A percentile compares a stretch with the other conserved stretches of the same genome.
These are phyloP conservation scores for Huntiella moniliformis DNA, from an alignment of 2,329 filamentous ascomycete genomes.

Conservation along the genomic window DNA sequence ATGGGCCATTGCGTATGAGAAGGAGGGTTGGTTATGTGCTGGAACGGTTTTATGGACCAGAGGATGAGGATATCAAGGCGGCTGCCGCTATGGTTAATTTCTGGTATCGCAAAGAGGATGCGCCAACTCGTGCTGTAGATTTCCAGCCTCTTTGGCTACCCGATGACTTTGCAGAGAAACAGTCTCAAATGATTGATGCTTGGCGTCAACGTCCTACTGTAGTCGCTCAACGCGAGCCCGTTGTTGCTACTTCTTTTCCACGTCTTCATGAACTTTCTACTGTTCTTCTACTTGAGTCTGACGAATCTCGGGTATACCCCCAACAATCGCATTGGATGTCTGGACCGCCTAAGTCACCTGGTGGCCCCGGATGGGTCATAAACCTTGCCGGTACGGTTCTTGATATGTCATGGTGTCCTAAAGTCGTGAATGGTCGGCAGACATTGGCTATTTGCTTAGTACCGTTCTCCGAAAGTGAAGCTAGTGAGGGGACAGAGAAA, in stretches of 20 bases:
- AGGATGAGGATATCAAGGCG: slow-evolving; percentile 12
- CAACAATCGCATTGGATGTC: slow-evolving; percentile 13
- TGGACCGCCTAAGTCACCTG: slow-evolving; percentile 1
- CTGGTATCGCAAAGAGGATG: slow-evolving; percentile 19
- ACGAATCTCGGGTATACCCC: slow-evolving; percentile 16
- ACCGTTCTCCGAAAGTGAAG: slow-evolving; percentile 27
- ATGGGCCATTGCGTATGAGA: slow-evolving; percentile 18
- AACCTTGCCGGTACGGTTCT: slow-evolving; percentile 35
- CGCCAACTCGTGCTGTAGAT: slow-evolving; percentile 8
- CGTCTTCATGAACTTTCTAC: slow-evolving; percentile 18
- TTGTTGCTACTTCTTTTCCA: slow-evolving; percentile 17
- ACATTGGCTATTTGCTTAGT: slow-evolving; percentile 32
- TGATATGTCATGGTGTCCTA: slow-evolving; percentile 33
- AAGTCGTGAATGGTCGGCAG: slow-evolving; percentile 20
- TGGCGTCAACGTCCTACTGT: slow-evolving; percentile 5
- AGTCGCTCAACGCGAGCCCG: not conserved
- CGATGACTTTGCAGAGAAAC: slow-evolving; percentile 10
- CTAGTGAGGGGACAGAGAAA: slow-evolving; percentile 23
- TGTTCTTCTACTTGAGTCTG: slow-evolving; percentile 17
- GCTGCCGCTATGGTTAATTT: slow-evolving; percentile 15
- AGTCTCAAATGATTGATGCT: slow-evolving; percentile 6
- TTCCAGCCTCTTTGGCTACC: slow-evolving; percentile 14
- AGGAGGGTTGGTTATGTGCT: slow-evolving; percentile 14
- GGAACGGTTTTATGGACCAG: slow-evolving; percentile 15
- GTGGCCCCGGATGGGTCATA: slow-evolving; percentile 30